phyloP scores from a whole-genome alignment of 306 rosid genomes.

The Sesbania bispinosa region DNA sequence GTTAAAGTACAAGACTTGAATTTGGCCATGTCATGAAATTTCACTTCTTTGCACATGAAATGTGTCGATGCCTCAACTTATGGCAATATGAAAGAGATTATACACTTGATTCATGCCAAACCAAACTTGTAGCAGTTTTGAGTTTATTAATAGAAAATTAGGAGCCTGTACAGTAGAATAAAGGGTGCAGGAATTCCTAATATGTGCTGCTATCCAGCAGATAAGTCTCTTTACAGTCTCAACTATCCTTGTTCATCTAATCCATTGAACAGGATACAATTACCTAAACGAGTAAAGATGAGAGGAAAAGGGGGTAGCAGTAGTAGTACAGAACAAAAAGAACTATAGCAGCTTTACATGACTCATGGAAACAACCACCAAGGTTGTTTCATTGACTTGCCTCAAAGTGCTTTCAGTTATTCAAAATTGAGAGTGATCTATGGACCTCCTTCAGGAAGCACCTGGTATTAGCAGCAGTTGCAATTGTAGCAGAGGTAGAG shows the following conservation, averaged over 20 bases:
- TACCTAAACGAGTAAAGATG: not conserved
- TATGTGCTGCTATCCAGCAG: not conserved
- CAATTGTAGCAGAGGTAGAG: conserved; percentile 12
- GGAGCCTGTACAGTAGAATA: conserved; percentile 12
- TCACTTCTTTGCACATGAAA: not conserved
- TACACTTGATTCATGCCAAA: not conserved
- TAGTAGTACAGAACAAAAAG: conserved; percentile 10
- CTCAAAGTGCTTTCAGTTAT: conserved; percentile 26
- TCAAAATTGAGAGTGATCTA: conserved; percentile 45
- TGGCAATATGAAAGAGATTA: not conserved
- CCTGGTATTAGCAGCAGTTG: conserved; percentile 30
- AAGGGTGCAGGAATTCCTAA: not conserved
- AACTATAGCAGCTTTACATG: conserved; percentile 14
- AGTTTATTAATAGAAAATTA: conserved; percentile 11
- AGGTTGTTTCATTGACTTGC: not conserved
- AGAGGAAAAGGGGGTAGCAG: not conserved
- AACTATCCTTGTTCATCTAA: conserved; percentile 9
- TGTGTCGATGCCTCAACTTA: not conserved
- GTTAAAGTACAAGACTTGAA: too few species aligned
- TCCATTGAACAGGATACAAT: conserved; percentile 1
- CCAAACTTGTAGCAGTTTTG: not conserved
- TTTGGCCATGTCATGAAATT: not conserved
- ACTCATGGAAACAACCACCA: conserved; percentile 7
- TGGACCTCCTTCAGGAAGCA: conserved; percentile 46
- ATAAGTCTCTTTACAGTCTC: conserved; percentile 3